phyloP scores from a whole-genome alignment of 306 rosid genomes.

The Fragaria vesca region DNA sequence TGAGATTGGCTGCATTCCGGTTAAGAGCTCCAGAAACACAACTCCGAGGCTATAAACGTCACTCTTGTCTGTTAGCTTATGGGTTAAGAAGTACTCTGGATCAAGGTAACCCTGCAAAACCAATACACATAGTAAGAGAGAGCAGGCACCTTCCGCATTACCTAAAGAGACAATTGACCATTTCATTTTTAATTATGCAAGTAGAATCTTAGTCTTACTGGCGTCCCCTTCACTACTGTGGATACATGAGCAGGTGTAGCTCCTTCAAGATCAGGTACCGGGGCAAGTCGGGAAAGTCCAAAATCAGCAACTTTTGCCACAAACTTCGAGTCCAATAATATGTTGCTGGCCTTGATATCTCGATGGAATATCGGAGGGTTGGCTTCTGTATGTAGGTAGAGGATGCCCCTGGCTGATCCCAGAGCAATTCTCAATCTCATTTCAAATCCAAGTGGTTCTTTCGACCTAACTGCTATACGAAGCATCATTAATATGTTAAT shows the following conservation, averaged over 20 bases:
- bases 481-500: constrained; percentile 9
- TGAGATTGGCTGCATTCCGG: constrained; percentile 89
- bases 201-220: constrained; percentile 49
- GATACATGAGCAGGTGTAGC: constrained; percentile 70
- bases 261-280: constrained; percentile 79
- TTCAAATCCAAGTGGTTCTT: constrained; percentile 62
- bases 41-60: constrained; percentile 97
- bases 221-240: constrained; percentile 96
- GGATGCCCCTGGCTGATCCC: constrained; percentile 87
- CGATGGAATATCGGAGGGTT: constrained; percentile 98
- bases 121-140: constrained; percentile 13
- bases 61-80: constrained; percentile 84
- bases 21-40: constrained; percentile 79
- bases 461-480: constrained; percentile 45
- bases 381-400: constrained; percentile 89
- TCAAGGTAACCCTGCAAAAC: constrained; percentile 87
- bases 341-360: constrained; percentile 94
- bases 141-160: not conserved
- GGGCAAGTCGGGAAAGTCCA: constrained; percentile 98
- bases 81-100: constrained; percentile 95
- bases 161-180: not conserved
- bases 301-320: constrained; percentile 90
- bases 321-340: constrained; percentile 70
- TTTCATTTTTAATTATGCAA: not conserved
- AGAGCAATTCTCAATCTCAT: constrained; percentile 73